Base-by-base conservation (phyloP, 495 filamentous ascomycete species). In the Chlorociboria aeruginascens region DNA sequence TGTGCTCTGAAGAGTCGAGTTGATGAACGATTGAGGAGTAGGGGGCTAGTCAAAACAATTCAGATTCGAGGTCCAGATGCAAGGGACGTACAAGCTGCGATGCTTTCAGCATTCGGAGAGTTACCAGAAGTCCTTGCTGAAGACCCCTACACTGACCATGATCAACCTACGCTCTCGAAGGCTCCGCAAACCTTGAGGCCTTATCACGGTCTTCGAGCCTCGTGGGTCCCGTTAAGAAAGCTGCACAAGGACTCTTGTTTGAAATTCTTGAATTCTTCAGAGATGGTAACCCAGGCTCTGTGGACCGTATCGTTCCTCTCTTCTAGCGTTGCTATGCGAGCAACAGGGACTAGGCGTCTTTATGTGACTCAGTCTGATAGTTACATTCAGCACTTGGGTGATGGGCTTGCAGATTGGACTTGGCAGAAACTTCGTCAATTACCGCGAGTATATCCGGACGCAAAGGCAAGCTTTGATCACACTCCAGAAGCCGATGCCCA, bases 151-250 rank as follows among this genome's bases (percentile, higher is more conserved):
- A 50, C 32, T 39, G 31, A 50, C 16, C 45, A 32, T 8, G 46
- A 44, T 46, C 53, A 57, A 52, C 51, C 33, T 13, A 57, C 49
- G 33, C 35, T 14, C 16, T 36, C 32, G 11, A 32, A 30, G 10
- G 40, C 46, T 32, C 50, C 48, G 9, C 38, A 25, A 10, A 31
- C 37, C 3, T 41, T 55, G 35, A 35, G 35, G 29, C 47, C 47
- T 35, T 74, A 67, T 47, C 60, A 69, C n/a, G 73, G 70, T 9
- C 62, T 76, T 14, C 63, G 70, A 28, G 73, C 75, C 40, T 55
- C 70, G 7, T 85, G 81, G 71, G 67, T 83, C 8, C 83, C 83
- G 3, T 63, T 88, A 14, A 73, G 83, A 25, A 88, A 88, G 56
- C 56, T 84, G 3, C 72, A 81, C 60, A 84, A 78, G 52, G 78